Base-by-base conservation (phyloP, 164 flowering plant species). In the Umbilicus rupestris region DNA sequence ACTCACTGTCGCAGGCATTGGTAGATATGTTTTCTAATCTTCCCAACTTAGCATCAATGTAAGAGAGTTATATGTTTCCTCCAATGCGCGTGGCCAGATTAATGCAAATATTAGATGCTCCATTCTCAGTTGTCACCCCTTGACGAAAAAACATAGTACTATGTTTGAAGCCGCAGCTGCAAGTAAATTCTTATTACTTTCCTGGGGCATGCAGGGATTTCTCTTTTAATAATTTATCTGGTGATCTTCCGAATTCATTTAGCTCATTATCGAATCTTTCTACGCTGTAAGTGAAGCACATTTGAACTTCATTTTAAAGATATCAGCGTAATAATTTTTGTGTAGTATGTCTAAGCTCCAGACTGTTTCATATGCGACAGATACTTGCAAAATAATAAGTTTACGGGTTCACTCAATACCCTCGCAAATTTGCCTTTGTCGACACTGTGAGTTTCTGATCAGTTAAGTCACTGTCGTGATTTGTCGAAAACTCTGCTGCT, bases 201-300 rank as follows among this genome's bases (percentile, higher is more conserved):
- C 57, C 42, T 64, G 71, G 16, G 70, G 64, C 68, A 35, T 83
- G 71, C 84, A 92, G 98, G 85, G 96, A 92, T 81, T 78, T 92
- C 20, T 88, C 95, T n/a, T 80, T 76, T 78, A 92, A 92, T 80
- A 90, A 88, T 74, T 86, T 92, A 49, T 71, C 82, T 64, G 98
- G 96, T 57, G 88, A 88, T 78, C 88, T 92, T 77, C 98, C 98
- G 7, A 67, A 24, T 73, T 85, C 96, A 24, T 79, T 85, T 58
- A 75, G 77, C 72, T 81, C 87, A 65, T 72, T 93, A 78, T 76
- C 85, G 68, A 90, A 87, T 76, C 82, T 92, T 72, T 88, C 98
- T 66, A 70, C 78, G 12, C 85, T 92, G 98, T 92, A 71, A 85
- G 98, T 83, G 16, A 72, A 44, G 52, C 46, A 39, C 19, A 42